Conservation (phyloP, 1,139 yeast species). For the Saccharomycopsis hybrid region DNA sequence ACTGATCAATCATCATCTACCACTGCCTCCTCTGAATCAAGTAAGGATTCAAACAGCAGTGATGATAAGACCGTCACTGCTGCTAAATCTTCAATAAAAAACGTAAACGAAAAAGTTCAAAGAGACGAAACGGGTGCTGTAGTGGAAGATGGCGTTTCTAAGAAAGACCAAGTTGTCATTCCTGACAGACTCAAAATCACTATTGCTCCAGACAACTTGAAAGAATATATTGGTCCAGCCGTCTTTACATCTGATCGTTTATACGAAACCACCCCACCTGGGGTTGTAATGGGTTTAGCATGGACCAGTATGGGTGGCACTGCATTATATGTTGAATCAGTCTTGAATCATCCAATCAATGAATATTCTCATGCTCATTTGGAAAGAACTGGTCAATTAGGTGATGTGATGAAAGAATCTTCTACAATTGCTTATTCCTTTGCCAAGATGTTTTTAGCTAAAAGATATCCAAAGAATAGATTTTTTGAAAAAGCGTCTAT, state of each 20-base stretch:
- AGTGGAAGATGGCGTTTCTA: conserved; percentile 10
- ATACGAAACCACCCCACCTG: conserved; percentile 81
- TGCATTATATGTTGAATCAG: conserved; percentile 89
- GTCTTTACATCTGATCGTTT: conserved; percentile 78
- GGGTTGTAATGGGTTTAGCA: conserved; percentile 95
- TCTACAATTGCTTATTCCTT: conserved; percentile 89
- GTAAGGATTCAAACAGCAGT: neutral
- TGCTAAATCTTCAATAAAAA: conserved; percentile 13
- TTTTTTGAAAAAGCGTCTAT: conserved; percentile 90
- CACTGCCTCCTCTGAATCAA: conserved; percentile 12
- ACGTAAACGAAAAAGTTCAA: no score
- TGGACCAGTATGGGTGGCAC: conserved; percentile 93
- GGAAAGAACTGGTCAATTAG: conserved; percentile 85
- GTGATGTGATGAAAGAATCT: conserved; percentile 97
- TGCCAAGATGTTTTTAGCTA: conserved; percentile 76
- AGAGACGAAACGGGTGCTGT: conserved; percentile 11
- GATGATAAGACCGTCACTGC: conserved; percentile 15
- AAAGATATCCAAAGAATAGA: conserved; percentile 71
- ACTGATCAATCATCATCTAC: no score
- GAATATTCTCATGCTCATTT: conserved; percentile 41
- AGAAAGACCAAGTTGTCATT: conserved; percentile 36
- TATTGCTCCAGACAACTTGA: conserved; percentile 59
- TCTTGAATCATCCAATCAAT: conserved; percentile 76
- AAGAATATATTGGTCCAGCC: conserved; percentile 93
- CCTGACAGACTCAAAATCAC: conserved; percentile 61